Percentiles rank a stretch among this genome's conserved stretches.
These are phyloP conservation scores for Rhodotorula glutinis DNA, from an alignment of 1,284 basidiomycete species.

Conservation along the genomic window DNA sequence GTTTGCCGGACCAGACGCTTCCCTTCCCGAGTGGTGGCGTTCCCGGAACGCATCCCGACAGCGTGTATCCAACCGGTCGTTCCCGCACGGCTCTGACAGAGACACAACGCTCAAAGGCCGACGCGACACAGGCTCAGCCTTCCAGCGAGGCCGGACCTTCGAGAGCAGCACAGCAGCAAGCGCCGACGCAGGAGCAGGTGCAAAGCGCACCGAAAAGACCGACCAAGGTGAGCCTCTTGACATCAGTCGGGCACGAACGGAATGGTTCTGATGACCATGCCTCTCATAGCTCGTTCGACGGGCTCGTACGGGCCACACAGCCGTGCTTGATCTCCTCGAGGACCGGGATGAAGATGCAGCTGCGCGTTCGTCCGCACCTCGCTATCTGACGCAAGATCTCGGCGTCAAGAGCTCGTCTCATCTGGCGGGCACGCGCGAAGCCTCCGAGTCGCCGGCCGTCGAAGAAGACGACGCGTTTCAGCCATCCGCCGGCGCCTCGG, in stretches of 20 bases:
- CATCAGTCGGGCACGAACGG: too few species aligned
- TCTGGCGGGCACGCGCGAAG: background rate
- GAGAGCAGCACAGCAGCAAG: too few species aligned
- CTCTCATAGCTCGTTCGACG: slow-evolving; percentile 12
- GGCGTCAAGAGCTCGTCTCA: background rate
- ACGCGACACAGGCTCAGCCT: too few species aligned
- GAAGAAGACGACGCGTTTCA: background rate
- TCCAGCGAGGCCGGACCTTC: too few species aligned
- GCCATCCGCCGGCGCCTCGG: background rate
- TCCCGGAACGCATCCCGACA: slow-evolving; percentile 24
- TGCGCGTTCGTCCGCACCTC: background rate
- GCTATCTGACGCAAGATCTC: background rate
- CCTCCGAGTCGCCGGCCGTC: background rate
- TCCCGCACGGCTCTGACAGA: too few species aligned
- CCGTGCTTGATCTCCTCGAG: slow-evolving; percentile 7
- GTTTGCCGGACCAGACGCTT: slow-evolving; percentile 7
- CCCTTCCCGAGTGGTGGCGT: slow-evolving; percentile 31
- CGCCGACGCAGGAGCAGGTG: background rate
- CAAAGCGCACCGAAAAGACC: background rate
- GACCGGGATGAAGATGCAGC: background rate
- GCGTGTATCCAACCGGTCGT: background rate
- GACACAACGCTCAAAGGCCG: too few species aligned
- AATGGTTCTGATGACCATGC: too few species aligned
- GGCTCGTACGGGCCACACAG: slow-evolving; percentile 5
- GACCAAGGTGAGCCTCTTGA: too few species aligned